Base-by-base conservation (phyloP, 2,329 filamentous ascomycete genomes). In the Hymenoscyphus linearis region DNA sequence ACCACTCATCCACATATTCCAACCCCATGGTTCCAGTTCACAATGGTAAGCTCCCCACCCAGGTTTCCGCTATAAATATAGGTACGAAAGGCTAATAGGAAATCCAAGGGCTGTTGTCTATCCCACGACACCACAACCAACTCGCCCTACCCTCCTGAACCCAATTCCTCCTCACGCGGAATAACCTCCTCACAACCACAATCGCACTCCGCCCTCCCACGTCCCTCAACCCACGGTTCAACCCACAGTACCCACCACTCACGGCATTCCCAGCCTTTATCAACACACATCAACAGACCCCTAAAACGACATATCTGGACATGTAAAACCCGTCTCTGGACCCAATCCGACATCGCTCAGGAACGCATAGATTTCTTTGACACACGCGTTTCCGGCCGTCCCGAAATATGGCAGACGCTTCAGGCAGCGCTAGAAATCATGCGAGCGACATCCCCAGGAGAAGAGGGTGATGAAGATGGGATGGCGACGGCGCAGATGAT, bases 331-430 rank as follows among this genome's bases (percentile, higher is more conserved):
- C 83, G 83, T 22, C 75, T 77, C 16, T 96, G 90, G 90, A 92
- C 89, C 0, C 84, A 82, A n/a, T 71, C 76, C 16, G 78, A 87
- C 58, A 78, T 96, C 2, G 83, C 85, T 62, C 80, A 80, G 35
- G 90, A 96, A 76, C 84, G 93, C 55, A 77, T 77, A 55, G 91
- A 91, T 64, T 97, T 96, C 79, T 98, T 96, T 75, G 92, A 97
- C 64, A 97, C 93, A 1, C 80, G 91, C 54, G 90, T 96, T 16
- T 89, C 88, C 0, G 91, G 91, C 2, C 82, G 85, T 3, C 70
- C 81, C 4, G 90, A 96, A 74, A 82, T 95, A 27, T 98, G 93
- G 93, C 85, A 85, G 67, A 87, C 90, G 0, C 74, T 97, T 14
- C 82, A 82, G 53, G 78, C 85, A 1, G 88, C 87, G 0, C 79